These are phyloP conservation scores for Annulohypoxylon bovei DNA, from an alignment of 495 filamentous ascomycete genomes.

Conservation along the genomic window DNA sequence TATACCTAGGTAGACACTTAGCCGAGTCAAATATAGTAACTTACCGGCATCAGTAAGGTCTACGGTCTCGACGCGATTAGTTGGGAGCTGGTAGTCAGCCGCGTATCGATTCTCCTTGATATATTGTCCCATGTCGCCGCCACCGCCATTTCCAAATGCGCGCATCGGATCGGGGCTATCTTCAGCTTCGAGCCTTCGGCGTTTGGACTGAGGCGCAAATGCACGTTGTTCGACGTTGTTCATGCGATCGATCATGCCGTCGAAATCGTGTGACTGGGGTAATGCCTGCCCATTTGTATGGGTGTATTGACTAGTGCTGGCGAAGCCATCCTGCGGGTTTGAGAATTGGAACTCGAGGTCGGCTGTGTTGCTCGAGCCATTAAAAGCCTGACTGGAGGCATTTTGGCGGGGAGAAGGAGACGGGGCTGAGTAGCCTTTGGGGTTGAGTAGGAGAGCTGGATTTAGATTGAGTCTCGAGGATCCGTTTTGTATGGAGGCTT, in stretches of 20 bases:
- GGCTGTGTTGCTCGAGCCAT: slow-evolving; percentile 24
- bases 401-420: slow-evolving; percentile 20
- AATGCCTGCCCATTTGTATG: slow-evolving; percentile 13
- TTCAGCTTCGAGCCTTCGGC: slow-evolving; percentile 65
- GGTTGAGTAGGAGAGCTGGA: slow-evolving; percentile 52
- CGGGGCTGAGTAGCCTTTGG: slow-evolving; percentile 41
- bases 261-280: slow-evolving; percentile 50
- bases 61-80: slow-evolving; percentile 60
- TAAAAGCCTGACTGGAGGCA: slow-evolving; percentile 13
- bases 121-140: slow-evolving; percentile 70
- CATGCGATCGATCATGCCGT: slow-evolving; percentile 69
- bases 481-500: slow-evolving; percentile 41
- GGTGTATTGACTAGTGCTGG: slow-evolving; percentile 14
- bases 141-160: slow-evolving; percentile 56
- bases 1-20: not conserved
- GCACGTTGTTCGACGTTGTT: slow-evolving; percentile 75
- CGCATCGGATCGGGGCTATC: slow-evolving; percentile 53
- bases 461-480: slow-evolving; percentile 43
- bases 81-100: slow-evolving; percentile 46
- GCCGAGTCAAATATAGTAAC: slow-evolving; percentile 4
- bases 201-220: slow-evolving; percentile 68
- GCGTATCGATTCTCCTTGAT: slow-evolving; percentile 65
- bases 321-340: slow-evolving; percentile 42
- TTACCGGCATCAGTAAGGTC: slow-evolving; percentile 70
- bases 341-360: slow-evolving; percentile 56